Conservation (phyloP, 345 rosid genomes). For the Odontarrhena argentea region DNA sequence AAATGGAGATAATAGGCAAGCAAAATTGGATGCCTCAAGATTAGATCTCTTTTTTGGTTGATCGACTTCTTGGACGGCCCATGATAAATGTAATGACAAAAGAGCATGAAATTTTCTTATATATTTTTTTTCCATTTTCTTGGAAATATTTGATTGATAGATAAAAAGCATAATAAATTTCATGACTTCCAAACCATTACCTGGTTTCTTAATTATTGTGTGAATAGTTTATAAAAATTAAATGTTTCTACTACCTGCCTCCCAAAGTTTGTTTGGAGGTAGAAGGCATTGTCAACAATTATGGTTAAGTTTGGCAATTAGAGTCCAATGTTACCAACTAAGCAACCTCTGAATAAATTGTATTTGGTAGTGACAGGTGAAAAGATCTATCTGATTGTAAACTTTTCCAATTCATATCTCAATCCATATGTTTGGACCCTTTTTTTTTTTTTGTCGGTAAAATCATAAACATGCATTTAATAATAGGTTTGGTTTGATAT, state of each 20-base stretch:
- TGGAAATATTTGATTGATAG: not conserved
- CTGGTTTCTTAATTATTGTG: constrained; percentile 19
- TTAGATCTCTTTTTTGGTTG: constrained; percentile 22
- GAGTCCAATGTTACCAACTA: constrained; percentile 27
- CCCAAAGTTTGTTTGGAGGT: not conserved
- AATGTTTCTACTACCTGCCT: constrained; percentile 27
- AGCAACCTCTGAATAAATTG: not conserved
- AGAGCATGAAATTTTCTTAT: constrained; percentile 25
- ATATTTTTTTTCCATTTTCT: not conserved
- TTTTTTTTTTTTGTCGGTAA: not conserved
- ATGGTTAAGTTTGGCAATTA: constrained; percentile 26
- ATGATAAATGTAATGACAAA: constrained; percentile 23
- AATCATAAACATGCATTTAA: not conserved
- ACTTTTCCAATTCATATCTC: not conserved
- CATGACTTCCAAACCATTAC: constrained; percentile 30
- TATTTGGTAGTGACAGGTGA: constrained; percentile 19
- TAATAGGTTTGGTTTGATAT: too few species aligned
- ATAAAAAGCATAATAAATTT: constrained; percentile 19
- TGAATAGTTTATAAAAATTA: constrained; percentile 9
- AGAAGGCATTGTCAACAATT: constrained; percentile 30
- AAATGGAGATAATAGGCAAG: constrained; percentile 30
- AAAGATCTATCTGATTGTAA: not conserved
- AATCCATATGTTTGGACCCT: too few species aligned
- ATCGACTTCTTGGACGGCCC: constrained; percentile 38
- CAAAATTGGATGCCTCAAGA: constrained; percentile 30